A percentile compares a stretch with the other conserved stretches of the same genome.
Conservation (phyloP, 768 basidiomycete species). For the Mycena galericulata region DNA sequence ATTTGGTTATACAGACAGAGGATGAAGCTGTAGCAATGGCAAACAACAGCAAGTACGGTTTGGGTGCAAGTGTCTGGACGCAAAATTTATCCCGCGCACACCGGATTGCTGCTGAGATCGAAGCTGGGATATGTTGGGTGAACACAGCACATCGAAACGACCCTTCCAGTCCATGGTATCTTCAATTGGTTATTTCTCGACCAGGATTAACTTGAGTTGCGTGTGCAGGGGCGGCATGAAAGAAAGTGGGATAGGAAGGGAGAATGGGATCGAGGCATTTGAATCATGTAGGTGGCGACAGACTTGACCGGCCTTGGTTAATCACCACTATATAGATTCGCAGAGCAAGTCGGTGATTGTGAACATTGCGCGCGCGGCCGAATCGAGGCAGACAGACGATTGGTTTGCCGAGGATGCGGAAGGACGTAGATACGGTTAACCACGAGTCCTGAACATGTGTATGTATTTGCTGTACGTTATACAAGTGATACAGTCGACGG, state of each 20-base stretch:
- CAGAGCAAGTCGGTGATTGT: conserved; percentile 88
- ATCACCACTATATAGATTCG: conserved; percentile 63
- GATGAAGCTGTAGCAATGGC: conserved; percentile 75
- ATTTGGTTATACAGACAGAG: conserved; percentile 59
- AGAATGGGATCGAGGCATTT: conserved; percentile 87
- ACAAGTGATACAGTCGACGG: conserved; percentile 11
- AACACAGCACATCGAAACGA: conserved; percentile 93
- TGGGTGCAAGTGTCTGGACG: conserved; percentile 89
- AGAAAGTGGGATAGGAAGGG: conserved; percentile 87
- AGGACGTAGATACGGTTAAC: conserved; percentile 77
- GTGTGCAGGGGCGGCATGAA: conserved; percentile 87
- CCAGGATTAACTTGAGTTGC: background rate
- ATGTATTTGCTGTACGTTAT: conserved; percentile 24
- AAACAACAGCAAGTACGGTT: conserved; percentile 82
- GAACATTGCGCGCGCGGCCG: conserved; percentile 74
- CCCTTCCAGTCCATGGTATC: conserved; percentile 87
- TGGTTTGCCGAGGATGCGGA: conserved; percentile 77
- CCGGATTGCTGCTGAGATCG: conserved; percentile 74
- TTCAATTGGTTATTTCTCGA: background rate
- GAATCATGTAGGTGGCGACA: conserved; percentile 71
- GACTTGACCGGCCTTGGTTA: background rate
- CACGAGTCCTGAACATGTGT: conserved; percentile 34
- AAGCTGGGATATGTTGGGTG: conserved; percentile 87
- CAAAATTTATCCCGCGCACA: conserved; percentile 80
- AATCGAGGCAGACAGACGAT: conserved; percentile 72